These are phyloP conservation scores for Nissolia schottii DNA, from an alignment of 306 rosid species.

Conservation along the genomic window DNA sequence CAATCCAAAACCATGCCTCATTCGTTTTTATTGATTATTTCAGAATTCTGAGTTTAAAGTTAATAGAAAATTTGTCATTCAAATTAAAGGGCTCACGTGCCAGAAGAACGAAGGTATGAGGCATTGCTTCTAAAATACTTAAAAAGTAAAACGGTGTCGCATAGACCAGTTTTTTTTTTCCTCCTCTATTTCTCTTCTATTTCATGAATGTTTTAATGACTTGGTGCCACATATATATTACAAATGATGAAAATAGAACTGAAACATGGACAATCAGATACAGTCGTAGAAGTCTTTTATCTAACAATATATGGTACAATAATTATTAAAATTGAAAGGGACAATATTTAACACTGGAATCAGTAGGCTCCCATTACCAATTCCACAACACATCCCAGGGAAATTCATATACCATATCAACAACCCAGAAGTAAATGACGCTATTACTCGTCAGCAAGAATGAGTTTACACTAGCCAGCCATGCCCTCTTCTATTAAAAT, in stretches of 20 bases:
- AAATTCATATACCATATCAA: constrained; percentile 28
- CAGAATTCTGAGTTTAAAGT: not conserved
- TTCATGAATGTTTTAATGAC: constrained; percentile 9
- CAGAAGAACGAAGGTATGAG: not conserved
- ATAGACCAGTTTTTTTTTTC: not conserved
- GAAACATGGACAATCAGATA: not conserved
- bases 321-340: not conserved
- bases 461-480: constrained; percentile 27
- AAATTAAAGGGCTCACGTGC: not conserved
- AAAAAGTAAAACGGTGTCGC: not conserved
- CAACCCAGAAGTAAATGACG: constrained; percentile 32
- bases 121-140: not conserved
- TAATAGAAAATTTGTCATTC: too few species aligned
- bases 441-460: constrained; percentile 31
- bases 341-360: constrained; percentile 10
- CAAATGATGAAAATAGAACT: constrained; percentile 6
- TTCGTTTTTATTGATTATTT: not conserved
- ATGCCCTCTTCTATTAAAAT: constrained; percentile 15
- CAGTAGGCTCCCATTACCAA: constrained; percentile 11
- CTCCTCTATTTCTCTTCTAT: not conserved
- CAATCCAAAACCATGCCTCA: too few species aligned
- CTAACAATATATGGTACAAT: constrained; percentile 22
- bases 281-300: constrained; percentile 6
- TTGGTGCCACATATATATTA: constrained; percentile 10
- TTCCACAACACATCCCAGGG: constrained; percentile 17